Percentiles rank a stretch among this genome's conserved stretches.
phyloP scores from a whole-genome alignment of 2,329 filamentous ascomycete genomes.

The Sporothrix protearum region DNA sequence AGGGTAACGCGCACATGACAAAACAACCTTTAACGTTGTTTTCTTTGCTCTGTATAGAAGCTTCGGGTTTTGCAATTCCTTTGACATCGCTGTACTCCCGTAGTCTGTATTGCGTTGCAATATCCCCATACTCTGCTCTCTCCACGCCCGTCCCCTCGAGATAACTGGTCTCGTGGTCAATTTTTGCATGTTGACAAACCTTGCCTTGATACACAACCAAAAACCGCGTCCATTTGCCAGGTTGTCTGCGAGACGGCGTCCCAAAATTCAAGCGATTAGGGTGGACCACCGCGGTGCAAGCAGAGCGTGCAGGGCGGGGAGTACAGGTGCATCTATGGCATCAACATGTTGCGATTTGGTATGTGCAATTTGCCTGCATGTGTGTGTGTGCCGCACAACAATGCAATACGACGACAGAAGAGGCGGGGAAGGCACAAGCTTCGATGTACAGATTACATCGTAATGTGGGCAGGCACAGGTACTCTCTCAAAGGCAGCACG shows the following conservation, averaged over 20 bases:
- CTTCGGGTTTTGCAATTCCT: not conserved
- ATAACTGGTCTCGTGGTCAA: slow-evolving; percentile 20
- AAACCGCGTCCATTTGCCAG: not conserved
- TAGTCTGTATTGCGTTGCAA: not conserved
- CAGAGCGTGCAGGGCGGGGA: not conserved
- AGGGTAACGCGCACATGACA: not conserved
- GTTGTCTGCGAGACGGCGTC: not conserved
- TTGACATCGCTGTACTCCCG: not conserved
- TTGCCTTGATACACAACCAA: no score
- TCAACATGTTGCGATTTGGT: not conserved
- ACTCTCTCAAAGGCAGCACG: not conserved
- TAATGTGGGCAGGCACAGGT: not conserved
- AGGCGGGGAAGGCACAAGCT: not conserved
- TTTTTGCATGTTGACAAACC: slow-evolving; percentile 13
- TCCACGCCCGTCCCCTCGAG: not conserved
- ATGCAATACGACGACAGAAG: not conserved
- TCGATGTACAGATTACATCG: not conserved
- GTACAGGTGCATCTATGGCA: not conserved
- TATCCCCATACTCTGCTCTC: not conserved
- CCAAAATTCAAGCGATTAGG: not conserved
- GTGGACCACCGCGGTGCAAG: slow-evolving; percentile 15
- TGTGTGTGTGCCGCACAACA: not conserved
- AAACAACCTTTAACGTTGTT: not conserved
- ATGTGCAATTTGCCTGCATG: not conserved
- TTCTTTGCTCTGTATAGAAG: no score